These are phyloP conservation scores for Pulveroboletus frians DNA, from an alignment of 768 basidiomycete species.

Conservation along the genomic window DNA sequence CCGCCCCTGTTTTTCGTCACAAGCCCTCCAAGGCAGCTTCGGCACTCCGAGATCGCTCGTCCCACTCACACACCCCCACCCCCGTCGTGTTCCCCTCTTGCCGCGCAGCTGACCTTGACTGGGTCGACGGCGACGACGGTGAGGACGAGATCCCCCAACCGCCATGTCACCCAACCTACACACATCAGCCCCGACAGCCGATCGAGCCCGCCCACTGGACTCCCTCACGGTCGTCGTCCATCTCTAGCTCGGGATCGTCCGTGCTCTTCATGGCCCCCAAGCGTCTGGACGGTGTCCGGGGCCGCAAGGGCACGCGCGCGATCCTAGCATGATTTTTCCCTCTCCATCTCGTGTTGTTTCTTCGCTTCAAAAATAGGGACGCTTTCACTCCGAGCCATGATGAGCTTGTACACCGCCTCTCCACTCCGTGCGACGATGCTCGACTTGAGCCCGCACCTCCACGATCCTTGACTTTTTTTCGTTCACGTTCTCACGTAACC, in stretches of 20 bases:
- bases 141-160: constrained; percentile 22
- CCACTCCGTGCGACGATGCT: constrained; percentile 14
- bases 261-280: constrained; percentile 30
- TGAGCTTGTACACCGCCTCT: constrained; percentile 11
- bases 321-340: constrained; percentile 11
- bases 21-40: constrained; percentile 3
- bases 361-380: constrained; percentile 15
- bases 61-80: constrained; percentile 27
- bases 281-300: constrained; percentile 11
- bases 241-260: constrained; percentile 25
- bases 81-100: constrained; percentile 32
- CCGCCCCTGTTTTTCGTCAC: constrained; percentile 10
- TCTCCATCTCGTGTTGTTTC: not conserved
- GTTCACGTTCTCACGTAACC: constrained; percentile 9
- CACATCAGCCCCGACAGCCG: constrained; percentile 9
- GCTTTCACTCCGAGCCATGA: constrained; percentile 17
- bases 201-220: constrained; percentile 11
- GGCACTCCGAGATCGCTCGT: constrained; percentile 4
- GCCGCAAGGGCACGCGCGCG: constrained; percentile 10
- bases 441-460: constrained; percentile 17
- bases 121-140: constrained; percentile 25
- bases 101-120: constrained; percentile 24
- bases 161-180: constrained; percentile 12
- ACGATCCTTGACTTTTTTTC: constrained; percentile 17
- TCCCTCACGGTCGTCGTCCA: constrained; percentile 16